These are phyloP conservation scores for Fusarium mangiferae DNA, from an alignment of 2,329 filamentous ascomycete species.

Conservation along the genomic window DNA sequence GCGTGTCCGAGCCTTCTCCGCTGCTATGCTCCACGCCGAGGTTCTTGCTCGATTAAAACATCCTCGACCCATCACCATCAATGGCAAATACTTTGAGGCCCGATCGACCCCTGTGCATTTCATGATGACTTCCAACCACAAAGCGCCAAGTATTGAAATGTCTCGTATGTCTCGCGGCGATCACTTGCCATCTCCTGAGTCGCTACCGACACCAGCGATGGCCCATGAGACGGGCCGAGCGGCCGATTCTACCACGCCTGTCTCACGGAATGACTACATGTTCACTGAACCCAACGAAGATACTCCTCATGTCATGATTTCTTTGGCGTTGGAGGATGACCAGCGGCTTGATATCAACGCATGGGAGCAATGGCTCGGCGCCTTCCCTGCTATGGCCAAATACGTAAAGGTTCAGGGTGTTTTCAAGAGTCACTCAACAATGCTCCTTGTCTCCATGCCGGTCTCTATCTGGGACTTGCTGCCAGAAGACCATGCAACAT, in stretches of 20 bases:
- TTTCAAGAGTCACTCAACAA: constrained; percentile 70
- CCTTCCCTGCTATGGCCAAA: constrained; percentile 67
- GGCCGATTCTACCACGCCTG: constrained; percentile 34
- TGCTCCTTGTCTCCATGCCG: constrained; percentile 67
- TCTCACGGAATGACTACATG: constrained; percentile 42
- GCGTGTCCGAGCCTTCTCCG: constrained; percentile 64
- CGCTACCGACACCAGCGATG: constrained; percentile 30
- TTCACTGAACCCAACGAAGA: constrained; percentile 62
- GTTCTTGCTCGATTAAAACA: constrained; percentile 69
- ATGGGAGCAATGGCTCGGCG: constrained; percentile 67
- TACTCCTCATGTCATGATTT: constrained; percentile 70
- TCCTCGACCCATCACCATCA: constrained; percentile 65
- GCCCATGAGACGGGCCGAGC: constrained; percentile 42
- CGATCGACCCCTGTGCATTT: constrained; percentile 70
- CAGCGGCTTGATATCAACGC: constrained; percentile 66
- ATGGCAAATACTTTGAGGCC: constrained; percentile 67
- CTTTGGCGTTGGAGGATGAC: constrained; percentile 67
- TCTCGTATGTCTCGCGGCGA: constrained; percentile 49
- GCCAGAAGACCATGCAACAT: constrained; percentile 66
- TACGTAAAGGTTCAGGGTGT: constrained; percentile 70
- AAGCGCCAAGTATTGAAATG: constrained; percentile 67
- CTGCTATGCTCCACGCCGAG: constrained; percentile 70
- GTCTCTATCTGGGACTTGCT: constrained; percentile 70
- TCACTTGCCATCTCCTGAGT: constrained; percentile 38
- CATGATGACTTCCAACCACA: constrained; percentile 71